Evolutionary conservation across 768 basidiomycete genomes (phyloP).

Genomic region (Leccinum sublutescens): DNA sequence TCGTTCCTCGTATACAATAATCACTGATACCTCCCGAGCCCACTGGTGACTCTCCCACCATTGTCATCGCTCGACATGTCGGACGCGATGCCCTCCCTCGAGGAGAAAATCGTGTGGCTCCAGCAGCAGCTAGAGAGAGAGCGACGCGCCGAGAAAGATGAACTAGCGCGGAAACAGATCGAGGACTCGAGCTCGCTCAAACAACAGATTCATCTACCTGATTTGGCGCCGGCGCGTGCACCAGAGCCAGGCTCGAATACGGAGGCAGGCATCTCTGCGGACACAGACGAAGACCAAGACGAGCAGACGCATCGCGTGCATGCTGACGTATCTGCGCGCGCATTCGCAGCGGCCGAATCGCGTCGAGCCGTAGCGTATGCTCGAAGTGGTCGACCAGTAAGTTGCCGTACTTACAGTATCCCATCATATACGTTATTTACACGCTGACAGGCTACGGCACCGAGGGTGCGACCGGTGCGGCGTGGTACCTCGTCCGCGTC

Average conservation of each 20-base stretch:
- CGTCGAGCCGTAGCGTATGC: not conserved
- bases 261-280: not conserved
- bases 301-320: not conserved
- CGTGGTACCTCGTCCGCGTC: not conserved
- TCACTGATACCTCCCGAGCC: not conserved
- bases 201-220: not conserved
- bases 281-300: not conserved
- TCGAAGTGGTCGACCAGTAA: not conserved
- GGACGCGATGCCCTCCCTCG: not conserved
- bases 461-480: not conserved
- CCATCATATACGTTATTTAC: not conserved
- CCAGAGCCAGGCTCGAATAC: not conserved
- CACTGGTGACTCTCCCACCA: not conserved
- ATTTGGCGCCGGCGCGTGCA: no score
- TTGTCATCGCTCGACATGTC: not conserved
- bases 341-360: not conserved
- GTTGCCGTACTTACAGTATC: not conserved
- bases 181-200: not conserved
- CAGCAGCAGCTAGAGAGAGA: not conserved
- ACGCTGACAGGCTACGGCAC: not conserved
- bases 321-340: not conserved
- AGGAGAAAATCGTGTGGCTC: not conserved
- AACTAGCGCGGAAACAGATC: not conserved
- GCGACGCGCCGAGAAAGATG: not conserved
- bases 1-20: no score